Conservation (phyloP, 495 filamentous ascomycete species). For the Hypoxylon lenormandii region DNA sequence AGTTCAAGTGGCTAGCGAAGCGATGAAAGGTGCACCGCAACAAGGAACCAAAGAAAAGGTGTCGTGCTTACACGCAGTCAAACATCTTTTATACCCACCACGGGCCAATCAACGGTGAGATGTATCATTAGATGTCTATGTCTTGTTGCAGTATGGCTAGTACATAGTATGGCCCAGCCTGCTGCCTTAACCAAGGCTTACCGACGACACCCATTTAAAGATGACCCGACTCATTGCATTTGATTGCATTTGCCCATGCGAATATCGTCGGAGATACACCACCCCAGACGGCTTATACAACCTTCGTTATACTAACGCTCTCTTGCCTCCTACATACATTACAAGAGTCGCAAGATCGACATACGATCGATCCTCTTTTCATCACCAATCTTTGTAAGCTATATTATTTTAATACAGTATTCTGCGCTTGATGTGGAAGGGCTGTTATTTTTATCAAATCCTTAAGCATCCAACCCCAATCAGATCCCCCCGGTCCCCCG, state of each 20-base stretch:
- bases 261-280: conserved; percentile 27
- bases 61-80: conserved; percentile 26
- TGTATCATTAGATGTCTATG: not conserved
- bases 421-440: conserved; percentile 22
- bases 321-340: not conserved
- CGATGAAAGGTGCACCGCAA: conserved; percentile 1
- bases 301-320: conserved; percentile 1
- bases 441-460: conserved; percentile 39
- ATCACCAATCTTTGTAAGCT: conserved; percentile 7
- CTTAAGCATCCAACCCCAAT: not conserved
- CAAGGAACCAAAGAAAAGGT: conserved; percentile 14
- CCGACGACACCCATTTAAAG: conserved; percentile 4
- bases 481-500: conserved; percentile 2
- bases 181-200: conserved; percentile 24
- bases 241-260: conserved; percentile 15
- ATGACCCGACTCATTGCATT: conserved; percentile 18
- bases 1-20: not conserved
- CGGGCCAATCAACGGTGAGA: conserved; percentile 29
- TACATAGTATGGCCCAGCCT: conserved; percentile 24
- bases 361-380: conserved; percentile 31
- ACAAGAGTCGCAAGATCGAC: conserved; percentile 40
- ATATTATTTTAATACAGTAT: conserved; percentile 1
- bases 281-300: conserved; percentile 25
- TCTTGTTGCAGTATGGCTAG: conserved; percentile 19
- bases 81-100: conserved; percentile 8